phyloP scores from a whole-genome alignment of 1,284 basidiomycete genomes.

The Ustilago loliicola region DNA sequence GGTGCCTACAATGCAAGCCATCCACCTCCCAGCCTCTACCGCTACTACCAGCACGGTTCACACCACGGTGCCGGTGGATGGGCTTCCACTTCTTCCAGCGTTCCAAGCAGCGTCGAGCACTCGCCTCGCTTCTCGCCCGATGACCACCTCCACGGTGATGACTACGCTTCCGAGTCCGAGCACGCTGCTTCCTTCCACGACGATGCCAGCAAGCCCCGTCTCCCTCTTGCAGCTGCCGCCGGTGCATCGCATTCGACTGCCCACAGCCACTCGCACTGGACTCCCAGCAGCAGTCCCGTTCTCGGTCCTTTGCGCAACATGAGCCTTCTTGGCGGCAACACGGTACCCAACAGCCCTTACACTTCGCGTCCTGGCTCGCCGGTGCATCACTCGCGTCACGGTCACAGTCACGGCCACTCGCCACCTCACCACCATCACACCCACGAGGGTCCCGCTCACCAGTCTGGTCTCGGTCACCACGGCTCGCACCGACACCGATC shows the following conservation, averaged over 20 bases:
- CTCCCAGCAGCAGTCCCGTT: conserved; percentile 68
- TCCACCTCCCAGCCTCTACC: conserved; percentile 52
- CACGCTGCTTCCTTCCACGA: conserved; percentile 41
- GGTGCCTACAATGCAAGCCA: conserved; percentile 42
- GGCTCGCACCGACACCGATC: conserved; percentile 65
- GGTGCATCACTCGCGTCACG: conserved; percentile 39
- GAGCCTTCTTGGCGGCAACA: conserved; percentile 65
- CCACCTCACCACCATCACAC: conserved; percentile 49
- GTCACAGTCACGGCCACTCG: conserved; percentile 30
- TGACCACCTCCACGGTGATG: conserved; percentile 61
- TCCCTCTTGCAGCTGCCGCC: conserved; percentile 16
- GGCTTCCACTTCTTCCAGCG: conserved; percentile 61
- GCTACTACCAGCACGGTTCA: conserved; percentile 51
- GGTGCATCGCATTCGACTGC: conserved; percentile 19
- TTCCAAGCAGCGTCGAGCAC: conserved; percentile 67
- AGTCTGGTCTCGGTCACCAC: conserved; percentile 65
- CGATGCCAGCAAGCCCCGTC: conserved; percentile 38
- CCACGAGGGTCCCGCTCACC: conserved; percentile 64
- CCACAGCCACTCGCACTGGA: conserved; percentile 56
- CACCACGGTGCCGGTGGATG: conserved; percentile 44
- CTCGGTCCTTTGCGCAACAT: conserved; percentile 68
- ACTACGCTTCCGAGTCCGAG: conserved; percentile 61
- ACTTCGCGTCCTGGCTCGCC: conserved; percentile 65
- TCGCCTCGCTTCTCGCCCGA: conserved; percentile 64
- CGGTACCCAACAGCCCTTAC: conserved; percentile 66